Conservation (phyloP, 2,329 filamentous ascomycete genomes). For the Ilyonectria sp. region DNA sequence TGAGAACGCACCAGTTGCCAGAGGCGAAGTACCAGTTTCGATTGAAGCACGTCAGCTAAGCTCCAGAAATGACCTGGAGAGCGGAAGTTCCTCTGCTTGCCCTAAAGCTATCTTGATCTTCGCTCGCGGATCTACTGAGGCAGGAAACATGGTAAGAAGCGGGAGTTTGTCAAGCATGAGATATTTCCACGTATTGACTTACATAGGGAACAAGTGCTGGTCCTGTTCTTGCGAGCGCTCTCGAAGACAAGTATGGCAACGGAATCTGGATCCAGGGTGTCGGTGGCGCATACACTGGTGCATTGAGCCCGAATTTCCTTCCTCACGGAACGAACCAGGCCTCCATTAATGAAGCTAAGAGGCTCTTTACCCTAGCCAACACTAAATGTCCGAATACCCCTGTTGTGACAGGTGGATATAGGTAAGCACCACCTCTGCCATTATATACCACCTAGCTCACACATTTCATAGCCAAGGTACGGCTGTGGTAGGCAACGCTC, state of each 20-base stretch:
- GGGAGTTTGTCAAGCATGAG: too few relatives aligned
- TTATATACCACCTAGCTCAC: constrained; percentile 55
- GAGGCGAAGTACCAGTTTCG: neutral
- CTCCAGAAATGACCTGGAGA: constrained; percentile 49
- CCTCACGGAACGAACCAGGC: constrained; percentile 54
- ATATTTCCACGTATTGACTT: neutral
- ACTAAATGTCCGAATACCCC: constrained; percentile 60
- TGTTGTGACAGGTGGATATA: constrained; percentile 60
- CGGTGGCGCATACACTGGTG: constrained; percentile 56
- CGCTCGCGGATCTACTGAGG: constrained; percentile 57
- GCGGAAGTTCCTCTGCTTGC: constrained; percentile 50
- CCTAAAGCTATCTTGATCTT: constrained; percentile 57
- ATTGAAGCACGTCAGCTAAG: constrained; percentile 39
- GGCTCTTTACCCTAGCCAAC: constrained; percentile 57
- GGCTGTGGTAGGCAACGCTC: constrained; percentile 59
- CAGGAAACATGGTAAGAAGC: constrained; percentile 56
- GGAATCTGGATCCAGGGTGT: constrained; percentile 62
- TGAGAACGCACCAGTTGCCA: neutral
- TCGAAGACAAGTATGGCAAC: constrained; percentile 47
- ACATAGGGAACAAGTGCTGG: constrained; percentile 50
- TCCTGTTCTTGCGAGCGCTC: constrained; percentile 47
- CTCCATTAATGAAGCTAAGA: constrained; percentile 59
- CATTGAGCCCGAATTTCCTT: constrained; percentile 54
- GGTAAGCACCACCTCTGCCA: constrained; percentile 16
- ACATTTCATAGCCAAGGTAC: constrained; percentile 59